Base-by-base conservation (phyloP, 805 yeast genomes). In the Kluyveromyces wickerhamii region DNA sequence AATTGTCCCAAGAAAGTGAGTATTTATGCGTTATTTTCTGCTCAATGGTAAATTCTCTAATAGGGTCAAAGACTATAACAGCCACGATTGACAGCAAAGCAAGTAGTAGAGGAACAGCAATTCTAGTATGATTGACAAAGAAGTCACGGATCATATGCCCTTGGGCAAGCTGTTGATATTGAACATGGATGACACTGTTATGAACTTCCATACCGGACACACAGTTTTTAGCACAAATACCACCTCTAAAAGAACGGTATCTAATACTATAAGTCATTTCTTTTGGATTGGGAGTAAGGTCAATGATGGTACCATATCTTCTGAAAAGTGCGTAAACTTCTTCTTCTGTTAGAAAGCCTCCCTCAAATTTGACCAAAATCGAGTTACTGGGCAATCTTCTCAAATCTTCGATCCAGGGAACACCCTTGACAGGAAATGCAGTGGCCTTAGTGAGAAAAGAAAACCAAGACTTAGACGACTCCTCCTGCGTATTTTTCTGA, bases 381-480 rank as follows among this genome's bases (percentile, higher is more conserved):
- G 66, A 65, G 7, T 68, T 60, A 35, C 80, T 75, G 7, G 95
- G 94, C 43, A 69, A 72, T 41, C 96, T 63, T 47, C 84, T 72
- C 54, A 92, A 65, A 54, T 92, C 98, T 60, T 89, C 97, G 40
- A 92, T 81, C 96, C 96, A 89, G 0, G 99, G 98, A 2, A 72
- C 66, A 41, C 99, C 99, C 47, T 81, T 79, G 1, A 92, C 96
- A 1, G 82, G 77, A 49, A 68, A 79, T 35, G 71, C 79, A 39
- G 64, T 62, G 2, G 79, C 81, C 37, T 59, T 63, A 2, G 71
- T 56, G n/a, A 74, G 47, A 35, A 64, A 65, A 15, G 69, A 63
- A 15, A 61, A 38, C 8, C 63, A 29, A 9, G 65, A 63, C 44
- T 47, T 34, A 37, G 62, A 37, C 44, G 71, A 47, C 54, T 66